Evolutionary conservation across 495 filamentous ascomycete genomes (phyloP).

Genomic region (Immersiella caudata): DNA sequence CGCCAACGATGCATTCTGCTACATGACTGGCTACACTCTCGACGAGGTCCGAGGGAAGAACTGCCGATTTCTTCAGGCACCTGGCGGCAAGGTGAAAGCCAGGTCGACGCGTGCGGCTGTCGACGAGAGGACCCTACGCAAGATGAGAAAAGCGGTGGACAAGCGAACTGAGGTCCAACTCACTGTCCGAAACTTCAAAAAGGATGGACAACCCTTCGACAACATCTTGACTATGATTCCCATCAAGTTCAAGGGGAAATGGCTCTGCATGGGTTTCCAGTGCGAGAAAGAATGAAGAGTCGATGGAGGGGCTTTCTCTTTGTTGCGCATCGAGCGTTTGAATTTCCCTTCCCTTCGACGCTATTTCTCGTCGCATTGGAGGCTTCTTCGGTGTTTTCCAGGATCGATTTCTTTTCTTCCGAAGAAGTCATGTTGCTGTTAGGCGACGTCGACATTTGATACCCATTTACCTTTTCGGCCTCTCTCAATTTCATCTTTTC

Average conservation of each 20-base stretch:
- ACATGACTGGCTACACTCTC: conserved; percentile 49
- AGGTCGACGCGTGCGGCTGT: conserved; percentile 38
- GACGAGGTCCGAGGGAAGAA: conserved; percentile 50
- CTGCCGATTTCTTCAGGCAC: conserved; percentile 58
- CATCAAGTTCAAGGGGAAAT: conserved; percentile 36
- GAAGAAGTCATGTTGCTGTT: neutral
- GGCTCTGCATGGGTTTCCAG: conserved; percentile 47
- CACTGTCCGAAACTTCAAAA: conserved; percentile 54
- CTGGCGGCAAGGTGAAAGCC: conserved; percentile 37
- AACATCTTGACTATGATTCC: conserved; percentile 56
- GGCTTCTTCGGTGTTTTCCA: neutral
- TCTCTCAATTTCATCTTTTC: neutral
- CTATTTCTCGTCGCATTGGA: neutral
- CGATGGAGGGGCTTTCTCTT: neutral
- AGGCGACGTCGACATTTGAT: neutral
- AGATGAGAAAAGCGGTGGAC: conserved; percentile 46
- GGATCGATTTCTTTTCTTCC: neutral
- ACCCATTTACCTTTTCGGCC: neutral
- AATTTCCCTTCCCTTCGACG: neutral
- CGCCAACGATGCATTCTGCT: conserved; percentile 46
- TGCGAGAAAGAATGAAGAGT: conserved; percentile 30
- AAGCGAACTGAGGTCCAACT: conserved; percentile 45
- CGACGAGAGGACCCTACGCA: conserved; percentile 39
- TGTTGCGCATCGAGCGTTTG: neutral
- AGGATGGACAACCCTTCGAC: conserved; percentile 47